A percentile compares a stretch with the other conserved stretches of the same genome.
Conservation (phyloP, 31 red algal genomes). For the Odonthalia washingtoniensis region DNA sequence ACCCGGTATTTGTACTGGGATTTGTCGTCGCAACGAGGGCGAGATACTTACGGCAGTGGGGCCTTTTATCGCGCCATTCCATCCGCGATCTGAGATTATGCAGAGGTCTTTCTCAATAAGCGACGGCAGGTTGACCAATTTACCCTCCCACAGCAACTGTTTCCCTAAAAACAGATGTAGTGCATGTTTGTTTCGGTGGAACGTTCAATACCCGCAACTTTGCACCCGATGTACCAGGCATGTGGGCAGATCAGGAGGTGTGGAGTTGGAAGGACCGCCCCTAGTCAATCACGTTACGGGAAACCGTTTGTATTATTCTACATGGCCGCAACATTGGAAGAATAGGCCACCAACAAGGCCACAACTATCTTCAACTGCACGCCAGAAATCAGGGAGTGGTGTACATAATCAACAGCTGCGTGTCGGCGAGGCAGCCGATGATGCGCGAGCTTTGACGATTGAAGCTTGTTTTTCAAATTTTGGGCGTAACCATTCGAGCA, state of each 20-base stretch:
- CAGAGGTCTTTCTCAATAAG: background rate
- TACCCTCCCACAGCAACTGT: background rate
- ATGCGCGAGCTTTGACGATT: no score
- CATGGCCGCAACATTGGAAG: background rate
- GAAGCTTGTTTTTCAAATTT: no score
- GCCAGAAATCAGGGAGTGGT: constrained; percentile 11
- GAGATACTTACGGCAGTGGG: background rate
- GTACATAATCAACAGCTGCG: no score
- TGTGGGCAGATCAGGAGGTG: background rate
- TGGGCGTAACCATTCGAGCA: no score
- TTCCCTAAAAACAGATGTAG: constrained; percentile 16
- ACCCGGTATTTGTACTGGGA: constrained; percentile 45
- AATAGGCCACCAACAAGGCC: background rate
- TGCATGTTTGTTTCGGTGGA: constrained; percentile 30
- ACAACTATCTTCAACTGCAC: constrained; percentile 6
- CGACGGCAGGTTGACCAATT: background rate
- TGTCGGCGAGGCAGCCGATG: no score
- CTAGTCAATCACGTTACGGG: constrained; percentile 1
- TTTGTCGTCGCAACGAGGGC: background rate
- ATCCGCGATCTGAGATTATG: constrained; percentile 33
- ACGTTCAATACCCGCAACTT: no score
- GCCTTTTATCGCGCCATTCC: constrained; percentile 17
- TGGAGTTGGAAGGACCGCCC: constrained; percentile 40
- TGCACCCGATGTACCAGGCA: background rate
- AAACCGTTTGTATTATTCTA: background rate